These are phyloP conservation scores for Blastocrithidia nonstop DNA, from an alignment of 208 protist genomes.

Conservation along the genomic window DNA sequence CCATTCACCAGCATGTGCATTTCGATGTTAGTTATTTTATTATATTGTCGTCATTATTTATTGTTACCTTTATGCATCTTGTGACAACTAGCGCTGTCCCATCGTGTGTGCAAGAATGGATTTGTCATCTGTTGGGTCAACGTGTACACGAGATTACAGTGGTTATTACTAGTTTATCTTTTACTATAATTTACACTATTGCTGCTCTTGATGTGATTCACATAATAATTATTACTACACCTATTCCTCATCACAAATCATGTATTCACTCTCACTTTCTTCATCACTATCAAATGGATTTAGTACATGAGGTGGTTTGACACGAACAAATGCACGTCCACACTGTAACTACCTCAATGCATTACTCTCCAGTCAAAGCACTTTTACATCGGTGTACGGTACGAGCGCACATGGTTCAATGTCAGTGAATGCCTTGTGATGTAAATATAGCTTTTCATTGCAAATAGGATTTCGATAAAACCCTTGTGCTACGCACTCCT, in stretches of 20 bases:
- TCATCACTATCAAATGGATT: slow-evolving; percentile 1
- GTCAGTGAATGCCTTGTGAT: slow-evolving; percentile 78
- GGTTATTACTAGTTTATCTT: background rate
- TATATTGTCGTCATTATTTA: background rate
- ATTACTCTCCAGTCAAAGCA: slow-evolving; percentile 91
- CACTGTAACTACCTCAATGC: slow-evolving; percentile 43
- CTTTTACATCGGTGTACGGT: slow-evolving; percentile 75
- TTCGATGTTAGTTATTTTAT: background rate
- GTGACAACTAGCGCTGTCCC: too few species aligned
- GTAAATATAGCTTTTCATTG: slow-evolving; percentile 91
- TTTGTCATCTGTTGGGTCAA: too few species aligned
- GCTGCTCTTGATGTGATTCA: slow-evolving; percentile 5
- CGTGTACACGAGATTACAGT: background rate
- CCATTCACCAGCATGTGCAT: background rate
- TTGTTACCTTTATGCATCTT: too few species aligned
- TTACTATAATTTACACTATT: background rate
- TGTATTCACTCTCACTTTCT: slow-evolving; percentile 5
- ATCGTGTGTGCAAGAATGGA: too few species aligned
- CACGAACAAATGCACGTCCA: slow-evolving; percentile 25
- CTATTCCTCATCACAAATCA: slow-evolving; percentile 2
- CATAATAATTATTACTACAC: slow-evolving; percentile 6
- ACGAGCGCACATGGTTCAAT: slow-evolving; percentile 74
- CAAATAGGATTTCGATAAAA: slow-evolving; percentile 84
- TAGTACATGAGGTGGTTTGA: slow-evolving; percentile 14
- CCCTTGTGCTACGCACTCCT: slow-evolving; percentile 72